Evolutionary conservation across 768 basidiomycete genomes (phyloP), one percentile per base, ranked within the genome.

Genomic region (Trametes sanguinea): DNA sequence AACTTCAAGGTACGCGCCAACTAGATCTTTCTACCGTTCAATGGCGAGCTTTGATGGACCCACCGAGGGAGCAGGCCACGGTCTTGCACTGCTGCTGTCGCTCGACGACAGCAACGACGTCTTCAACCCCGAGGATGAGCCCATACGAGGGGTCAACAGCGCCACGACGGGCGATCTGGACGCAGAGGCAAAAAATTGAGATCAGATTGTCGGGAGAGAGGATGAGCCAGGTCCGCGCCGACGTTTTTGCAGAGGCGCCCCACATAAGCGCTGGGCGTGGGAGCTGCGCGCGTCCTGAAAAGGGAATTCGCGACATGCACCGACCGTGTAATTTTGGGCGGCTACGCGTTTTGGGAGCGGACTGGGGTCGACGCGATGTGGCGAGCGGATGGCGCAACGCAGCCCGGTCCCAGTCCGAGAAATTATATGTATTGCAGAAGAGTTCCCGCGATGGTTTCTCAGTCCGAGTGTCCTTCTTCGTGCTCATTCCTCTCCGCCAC

Each of bases 381-480:
- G 54, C 44, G 54, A 30, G 44, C 32, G 29, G 54, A 54, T 54
- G 54, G 54, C 54, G 54, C 54, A 54, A 54, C 37, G n/a, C 35
- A 6, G 29, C 16, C 8, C 50, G 50, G 17, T 17, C 17, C n/a
- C 35, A 43, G n/a, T 43, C 13, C 4, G 27, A 13, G 29, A 14
- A 29, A 30, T 48, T 48, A 42, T 43, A 16, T 22, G 29, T 43
- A 33, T 17, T n/a, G 39, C 39, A 40, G 51, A 22, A 2, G 27
- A 3, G 22, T 10, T 27, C 16, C 39, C 10, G 52, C 42, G 42
- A 43, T 43, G 42, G 39, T 13, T 39, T 39, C 14, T 16, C 39
- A 10, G 39, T 54, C 39, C 22, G 8, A 22, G 8, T 37, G 16
- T 9, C 10, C 22, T 14, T 17, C 4, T 4, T 27, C 51, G 17